phyloP scores from a whole-genome alignment of 2,329 filamentous ascomycete species.

The Didymella lethalis region DNA sequence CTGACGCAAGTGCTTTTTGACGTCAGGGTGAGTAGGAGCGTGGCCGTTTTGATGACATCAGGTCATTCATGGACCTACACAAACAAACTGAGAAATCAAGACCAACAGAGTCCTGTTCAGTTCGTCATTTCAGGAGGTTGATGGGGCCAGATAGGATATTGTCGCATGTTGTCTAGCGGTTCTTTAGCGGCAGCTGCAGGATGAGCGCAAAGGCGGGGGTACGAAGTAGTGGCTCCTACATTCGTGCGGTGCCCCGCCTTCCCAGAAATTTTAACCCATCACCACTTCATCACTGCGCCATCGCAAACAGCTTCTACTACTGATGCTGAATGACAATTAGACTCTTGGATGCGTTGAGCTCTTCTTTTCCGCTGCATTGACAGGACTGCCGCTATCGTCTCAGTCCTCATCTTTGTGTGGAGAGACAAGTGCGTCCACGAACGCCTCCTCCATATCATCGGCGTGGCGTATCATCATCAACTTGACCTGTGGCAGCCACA shows the following conservation, averaged over 20 bases:
- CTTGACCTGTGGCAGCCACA: neutral
- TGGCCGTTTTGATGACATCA: neutral
- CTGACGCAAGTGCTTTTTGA: neutral
- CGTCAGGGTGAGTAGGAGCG: neutral
- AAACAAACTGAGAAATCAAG: neutral
- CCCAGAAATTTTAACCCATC: neutral
- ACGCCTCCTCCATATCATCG: slow-evolving; percentile 2
- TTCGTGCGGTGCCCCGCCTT: neutral
- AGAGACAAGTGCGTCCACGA: neutral
- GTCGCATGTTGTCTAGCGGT: neutral
- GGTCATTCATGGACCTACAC: neutral
- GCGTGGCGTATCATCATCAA: neutral
- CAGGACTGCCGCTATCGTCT: neutral
- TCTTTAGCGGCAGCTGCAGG: neutral
- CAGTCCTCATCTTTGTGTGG: neutral
- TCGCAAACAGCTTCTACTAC: neutral
- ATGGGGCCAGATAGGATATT: neutral
- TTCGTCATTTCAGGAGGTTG: neutral
- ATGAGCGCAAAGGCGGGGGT: neutral
- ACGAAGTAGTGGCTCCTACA: neutral
- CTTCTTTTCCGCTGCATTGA: neutral
- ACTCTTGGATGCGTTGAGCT: neutral
- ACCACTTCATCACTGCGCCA: neutral
- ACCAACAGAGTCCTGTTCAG: no score
- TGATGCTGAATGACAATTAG: neutral